Evolutionary conservation across 495 filamentous ascomycete genomes (phyloP), one percentile per base, ranked within the genome.

Genomic region (Trichoderma parareesei): DNA sequence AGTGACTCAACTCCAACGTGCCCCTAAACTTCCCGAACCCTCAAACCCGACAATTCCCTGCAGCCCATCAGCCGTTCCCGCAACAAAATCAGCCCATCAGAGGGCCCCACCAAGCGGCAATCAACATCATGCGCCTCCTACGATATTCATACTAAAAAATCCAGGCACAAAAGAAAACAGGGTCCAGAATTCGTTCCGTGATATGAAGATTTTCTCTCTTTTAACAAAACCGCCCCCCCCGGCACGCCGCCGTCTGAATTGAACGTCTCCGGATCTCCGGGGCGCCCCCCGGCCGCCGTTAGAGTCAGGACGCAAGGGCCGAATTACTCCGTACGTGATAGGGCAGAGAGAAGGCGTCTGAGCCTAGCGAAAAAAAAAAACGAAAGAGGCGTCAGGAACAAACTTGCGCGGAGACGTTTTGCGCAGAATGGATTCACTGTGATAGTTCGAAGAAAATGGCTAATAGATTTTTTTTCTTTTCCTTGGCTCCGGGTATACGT

Each of bases 191-290:
- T 27, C 27, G 27, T 27, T 27, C 27, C 27, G 27, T 27, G 27
- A 27, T 27, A 27, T 27, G 27, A 27, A 27, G 27, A 27, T 27
- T 27, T 27, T 27, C 27, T 27, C 27, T 27, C 27, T 27, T 27
- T 27, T 27, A 27, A 27, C 27, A 27, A 27, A 27, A 27, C 2
- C 27, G 27, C 27, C 27, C 27, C 27, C 27, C 49, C 20, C 9
- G 53, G 20, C 53, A 8, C 20, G 20, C 27, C 53, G 53, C 46
- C 43, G 43, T n/a, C 9, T 55, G 53, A 35, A 57, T 57, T 16
- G 11, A 35, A 27, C 53, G 53, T 57, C 53, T 57, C 53, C 53
- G 53, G 53, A 35, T 57, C 53, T 57, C 53, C 53, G 53, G 53
- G 3, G 14, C 16, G n/a, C 43, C 14, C 5, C 14, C 3, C n/a